Evolutionary conservation across 257 asterid genomes (phyloP), one percentile per base, ranked within the genome.

Genomic region (Anisodus acutangulus): DNA sequence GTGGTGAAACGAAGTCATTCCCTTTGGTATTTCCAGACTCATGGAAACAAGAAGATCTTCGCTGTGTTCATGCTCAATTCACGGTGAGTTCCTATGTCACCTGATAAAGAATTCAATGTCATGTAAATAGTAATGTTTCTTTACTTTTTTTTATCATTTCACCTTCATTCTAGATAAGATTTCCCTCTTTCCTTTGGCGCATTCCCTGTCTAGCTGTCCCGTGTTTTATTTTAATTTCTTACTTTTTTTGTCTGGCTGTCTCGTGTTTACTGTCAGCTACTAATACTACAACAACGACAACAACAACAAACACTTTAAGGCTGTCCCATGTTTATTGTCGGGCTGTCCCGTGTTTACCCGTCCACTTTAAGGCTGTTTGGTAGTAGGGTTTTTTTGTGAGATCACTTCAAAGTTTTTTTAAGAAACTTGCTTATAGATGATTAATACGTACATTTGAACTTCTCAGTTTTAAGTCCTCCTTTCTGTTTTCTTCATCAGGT

Each of bases 31-130:
- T 94, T 90, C 99, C 98, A 37, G 95, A 94, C 89, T 85, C 98
- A 66, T 96, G 97, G 97, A 90, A 90, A 85, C 97, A 94, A 90
- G 97, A 94, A 90, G 91, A 94, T 88, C 98, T 96, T 49, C 94
- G 95, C 15, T 98, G 99, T 82, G 94, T 96, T 87, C 85, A 88
- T 10, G 98, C 98, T 86, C 94, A 85, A 83, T 95, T 95, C 87
- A 93, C 95, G 2, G 99, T 95, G 86, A 91, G 95, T 91, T 82
- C 70, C 60, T 66, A 66, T 78, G 15, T 26, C 5, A 2, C 47
- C 63, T 22, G 47, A 53, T 76, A 26, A 41, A 53, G 62, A 51
- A 76, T 19, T 47, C 43, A 19, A 17, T 2, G 3, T 17, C 64
- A 58, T 58, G 4, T 58, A 58, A 58, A 58, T 17, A 58, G 64